A percentile compares a stretch with the other conserved stretches of the same genome.
Evolutionary conservation across 306 rosid genomes (phyloP).

Genomic region (Trichosanthes cucumerina): DNA sequence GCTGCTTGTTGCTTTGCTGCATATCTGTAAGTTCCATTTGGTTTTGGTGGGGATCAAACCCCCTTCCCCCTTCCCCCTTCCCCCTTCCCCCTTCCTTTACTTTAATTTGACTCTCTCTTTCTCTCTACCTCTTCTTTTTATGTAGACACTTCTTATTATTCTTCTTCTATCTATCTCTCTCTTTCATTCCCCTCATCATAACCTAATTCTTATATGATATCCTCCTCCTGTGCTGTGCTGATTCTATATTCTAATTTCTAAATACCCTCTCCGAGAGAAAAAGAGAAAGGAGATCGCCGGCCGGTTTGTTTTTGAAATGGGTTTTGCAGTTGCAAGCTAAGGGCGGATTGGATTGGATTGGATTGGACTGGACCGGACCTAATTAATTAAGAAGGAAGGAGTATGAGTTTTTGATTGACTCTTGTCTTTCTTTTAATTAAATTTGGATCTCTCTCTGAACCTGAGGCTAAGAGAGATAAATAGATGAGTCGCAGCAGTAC

Average conservation of each 20-base stretch:
- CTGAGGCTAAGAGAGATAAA: background rate
- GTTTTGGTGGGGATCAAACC: too few species aligned
- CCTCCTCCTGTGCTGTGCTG: too few species aligned
- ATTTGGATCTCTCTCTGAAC: background rate
- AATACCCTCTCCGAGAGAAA: too few species aligned
- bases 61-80: too few species aligned
- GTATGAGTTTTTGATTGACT: slow-evolving; percentile 18
- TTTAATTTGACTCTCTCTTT: background rate
- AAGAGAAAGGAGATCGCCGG: too few species aligned
- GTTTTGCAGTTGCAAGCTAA: too few species aligned
- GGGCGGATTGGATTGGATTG: too few species aligned
- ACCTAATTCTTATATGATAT: too few species aligned
- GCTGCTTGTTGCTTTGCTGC: slow-evolving; percentile 54
- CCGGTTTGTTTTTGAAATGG: too few species aligned
- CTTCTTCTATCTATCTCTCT: background rate
- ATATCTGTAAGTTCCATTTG: slow-evolving; percentile 72
- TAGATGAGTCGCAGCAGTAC: background rate
- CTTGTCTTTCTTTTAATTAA: background rate
- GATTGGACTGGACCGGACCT: background rate
- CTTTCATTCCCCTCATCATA: background rate
- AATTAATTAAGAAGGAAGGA: too few species aligned
- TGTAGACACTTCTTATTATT: background rate
- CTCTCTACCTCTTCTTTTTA: background rate
- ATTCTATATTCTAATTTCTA: too few species aligned
- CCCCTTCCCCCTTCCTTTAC: background rate